A percentile compares a stretch with the other conserved stretches of the same genome.
phyloP scores from a whole-genome alignment of 768 basidiomycete genomes.

The Kwoniella bestiolae region DNA sequence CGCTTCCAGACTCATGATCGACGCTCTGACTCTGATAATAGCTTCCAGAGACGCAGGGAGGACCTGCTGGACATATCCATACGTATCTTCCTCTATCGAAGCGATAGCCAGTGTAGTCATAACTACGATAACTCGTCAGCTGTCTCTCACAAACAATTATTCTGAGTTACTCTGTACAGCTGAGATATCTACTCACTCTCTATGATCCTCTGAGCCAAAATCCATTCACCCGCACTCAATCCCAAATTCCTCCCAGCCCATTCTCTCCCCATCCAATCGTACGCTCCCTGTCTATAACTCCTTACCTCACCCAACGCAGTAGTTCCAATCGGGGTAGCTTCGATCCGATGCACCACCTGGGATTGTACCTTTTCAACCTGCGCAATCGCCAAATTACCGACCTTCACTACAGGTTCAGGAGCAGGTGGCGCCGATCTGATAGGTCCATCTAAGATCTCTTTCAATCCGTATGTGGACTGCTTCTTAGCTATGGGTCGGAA shows the following conservation, averaged over 20 bases:
- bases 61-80: slow-evolving; percentile 53
- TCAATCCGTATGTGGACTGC: slow-evolving; percentile 27
- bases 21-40: slow-evolving; percentile 41
- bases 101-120: slow-evolving; percentile 44
- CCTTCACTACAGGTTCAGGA: slow-evolving; percentile 29
- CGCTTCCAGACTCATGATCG: slow-evolving; percentile 29
- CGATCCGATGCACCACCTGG: slow-evolving; percentile 34
- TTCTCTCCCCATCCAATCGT: slow-evolving; percentile 37
- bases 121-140: no score
- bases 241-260: slow-evolving; percentile 37
- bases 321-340: slow-evolving; percentile 26
- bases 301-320: slow-evolving; percentile 30
- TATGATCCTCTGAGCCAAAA: slow-evolving; percentile 27
- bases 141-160: no score
- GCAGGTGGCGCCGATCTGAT: slow-evolving; percentile 27
- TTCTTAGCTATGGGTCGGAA: slow-evolving; percentile 37
- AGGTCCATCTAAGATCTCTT: slow-evolving; percentile 39
- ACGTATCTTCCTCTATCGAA: slow-evolving; percentile 52
- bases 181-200: slow-evolving; percentile 38
- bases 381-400: slow-evolving; percentile 14
- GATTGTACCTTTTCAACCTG: slow-evolving; percentile 29
- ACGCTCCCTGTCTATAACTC: slow-evolving; percentile 22
- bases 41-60: slow-evolving; percentile 49
- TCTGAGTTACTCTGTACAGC: neutral
- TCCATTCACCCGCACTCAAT: slow-evolving; percentile 5